Evolutionary conservation across 805 yeast species (phyloP).

Genomic region (Ascoidea asiatica): DNA sequence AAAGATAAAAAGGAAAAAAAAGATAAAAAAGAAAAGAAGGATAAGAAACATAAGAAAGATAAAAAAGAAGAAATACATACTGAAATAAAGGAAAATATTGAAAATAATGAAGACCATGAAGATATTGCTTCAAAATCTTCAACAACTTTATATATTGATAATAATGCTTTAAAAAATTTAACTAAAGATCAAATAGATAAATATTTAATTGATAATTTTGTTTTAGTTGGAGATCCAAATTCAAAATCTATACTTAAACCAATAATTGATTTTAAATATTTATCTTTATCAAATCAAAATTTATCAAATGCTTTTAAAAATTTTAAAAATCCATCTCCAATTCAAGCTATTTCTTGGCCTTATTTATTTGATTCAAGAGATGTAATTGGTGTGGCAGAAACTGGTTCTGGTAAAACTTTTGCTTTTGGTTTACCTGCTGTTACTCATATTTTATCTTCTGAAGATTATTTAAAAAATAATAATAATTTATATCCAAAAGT

Average conservation of each 20-base stretch:
- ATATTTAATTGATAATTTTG: constrained; percentile 61
- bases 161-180: constrained; percentile 23
- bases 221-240: constrained; percentile 60
- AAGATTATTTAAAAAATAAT: constrained; percentile 24
- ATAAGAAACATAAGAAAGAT: constrained; percentile 16
- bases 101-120: constrained; percentile 22
- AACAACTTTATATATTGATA: constrained; percentile 22
- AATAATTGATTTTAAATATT: constrained; percentile 48
- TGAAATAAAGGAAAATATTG: constrained; percentile 23
- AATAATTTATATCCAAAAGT: constrained; percentile 56
- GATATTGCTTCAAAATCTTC: constrained; percentile 5
- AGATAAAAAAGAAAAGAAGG: constrained; percentile 16
- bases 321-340: constrained; percentile 89
- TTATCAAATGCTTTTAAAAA: constrained; percentile 49
- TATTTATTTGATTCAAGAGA: constrained; percentile 65
- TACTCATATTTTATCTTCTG: constrained; percentile 35
- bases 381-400: constrained; percentile 94
- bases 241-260: constrained; percentile 44
- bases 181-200: constrained; percentile 44
- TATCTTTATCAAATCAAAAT: constrained; percentile 37
- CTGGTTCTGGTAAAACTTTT: constrained; percentile 96
- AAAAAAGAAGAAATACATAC: constrained; percentile 21
- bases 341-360: constrained; percentile 94
- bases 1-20: constrained; percentile 23
- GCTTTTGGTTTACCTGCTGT: constrained; percentile 98